Base-by-base conservation (phyloP, 2,329 filamentous ascomycete genomes). In the Aureobasidium sp. region DNA sequence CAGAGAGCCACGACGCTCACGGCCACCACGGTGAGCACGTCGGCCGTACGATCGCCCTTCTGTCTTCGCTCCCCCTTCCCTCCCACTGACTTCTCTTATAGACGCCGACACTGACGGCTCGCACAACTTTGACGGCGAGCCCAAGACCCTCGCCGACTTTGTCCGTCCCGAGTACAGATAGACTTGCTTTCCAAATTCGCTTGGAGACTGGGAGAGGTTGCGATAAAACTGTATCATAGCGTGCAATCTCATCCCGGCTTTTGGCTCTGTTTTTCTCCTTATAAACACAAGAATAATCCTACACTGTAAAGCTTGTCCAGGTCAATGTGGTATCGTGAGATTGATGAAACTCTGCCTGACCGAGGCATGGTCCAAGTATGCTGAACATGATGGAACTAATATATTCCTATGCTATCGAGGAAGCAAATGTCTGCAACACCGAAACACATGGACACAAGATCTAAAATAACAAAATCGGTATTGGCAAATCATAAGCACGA, bases 91-190 rank as follows among this genome's bases (percentile, higher is more conserved):
- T 11, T n/a, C n/a, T 12, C n/a, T 12, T 3, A 47, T 45, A 64
- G 63, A 72, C 59, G 44, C 65, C 49, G 70, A 78, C 68, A 71
- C 74, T 65, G 78, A 81, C 71, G 76, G 74, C 64, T 74, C 78
- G 71, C 81, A 84, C 72, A 75, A 77, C 69, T 82, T 82, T 75
- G 85, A 87, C 77, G 77, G 72, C 67, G 91, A 96, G 80, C 90
- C 91, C 76, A 96, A 97, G 88, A 96, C 90, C 71, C 93, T 97
- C 76, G 91, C 91, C 78, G 90, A 99, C 83, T 97, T 84, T 79
- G 87, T 99, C 80, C 91, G 90, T 85, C 91, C 92, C 65, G 87
- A 97, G 76, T 99, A 97, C 84, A 86, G 87, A 82, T 96, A 93
- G 66, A 68, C 48, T 48, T 14, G 27, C 6, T 41, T 27, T 41